Percentiles rank a stretch among this genome's conserved stretches.
Conservation (phyloP, 495 filamentous ascomycete genomes). For the Penicillium maclennaniae region DNA sequence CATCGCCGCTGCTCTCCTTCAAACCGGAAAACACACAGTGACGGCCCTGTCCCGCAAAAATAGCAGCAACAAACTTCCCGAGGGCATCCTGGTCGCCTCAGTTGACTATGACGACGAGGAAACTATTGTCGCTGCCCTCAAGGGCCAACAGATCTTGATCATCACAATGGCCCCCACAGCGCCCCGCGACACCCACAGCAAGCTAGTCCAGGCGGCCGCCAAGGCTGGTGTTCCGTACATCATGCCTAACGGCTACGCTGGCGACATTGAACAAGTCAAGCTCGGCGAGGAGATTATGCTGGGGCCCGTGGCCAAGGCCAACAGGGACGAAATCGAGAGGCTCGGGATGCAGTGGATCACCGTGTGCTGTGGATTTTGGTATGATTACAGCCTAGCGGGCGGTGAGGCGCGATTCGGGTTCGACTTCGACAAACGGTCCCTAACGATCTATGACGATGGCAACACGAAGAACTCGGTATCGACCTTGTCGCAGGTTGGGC, state of each 20-base stretch:
- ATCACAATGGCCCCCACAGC: conserved; percentile 53
- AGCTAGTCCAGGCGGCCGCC: conserved; percentile 58
- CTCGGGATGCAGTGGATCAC: conserved; percentile 50
- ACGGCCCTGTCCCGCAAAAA: conserved; percentile 52
- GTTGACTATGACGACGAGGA: conserved; percentile 49
- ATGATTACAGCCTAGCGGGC: conserved; percentile 46
- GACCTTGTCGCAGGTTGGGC: conserved; percentile 47
- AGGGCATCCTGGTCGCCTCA: conserved; percentile 38
- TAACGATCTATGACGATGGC: conserved; percentile 52
- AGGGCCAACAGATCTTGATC: conserved; percentile 55
- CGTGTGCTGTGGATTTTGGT: conserved; percentile 51
- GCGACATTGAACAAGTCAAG: conserved; percentile 29
- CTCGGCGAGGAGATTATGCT: conserved; percentile 18
- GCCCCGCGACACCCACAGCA: conserved; percentile 42
- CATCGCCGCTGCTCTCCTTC: conserved; percentile 48
- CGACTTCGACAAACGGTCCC: conserved; percentile 38
- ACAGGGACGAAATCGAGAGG: conserved; percentile 37
- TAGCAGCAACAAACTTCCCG: conserved; percentile 39
- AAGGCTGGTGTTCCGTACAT: conserved; percentile 59
- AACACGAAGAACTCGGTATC: conserved; percentile 33
- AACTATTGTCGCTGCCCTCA: conserved; percentile 45
- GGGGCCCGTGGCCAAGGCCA: conserved; percentile 13
- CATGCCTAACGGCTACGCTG: conserved; percentile 57
- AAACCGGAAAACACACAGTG: conserved; percentile 48
- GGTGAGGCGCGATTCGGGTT: conserved; percentile 40